Base-by-base conservation (phyloP, 306 rosid species). In the Quercus bicolor region DNA sequence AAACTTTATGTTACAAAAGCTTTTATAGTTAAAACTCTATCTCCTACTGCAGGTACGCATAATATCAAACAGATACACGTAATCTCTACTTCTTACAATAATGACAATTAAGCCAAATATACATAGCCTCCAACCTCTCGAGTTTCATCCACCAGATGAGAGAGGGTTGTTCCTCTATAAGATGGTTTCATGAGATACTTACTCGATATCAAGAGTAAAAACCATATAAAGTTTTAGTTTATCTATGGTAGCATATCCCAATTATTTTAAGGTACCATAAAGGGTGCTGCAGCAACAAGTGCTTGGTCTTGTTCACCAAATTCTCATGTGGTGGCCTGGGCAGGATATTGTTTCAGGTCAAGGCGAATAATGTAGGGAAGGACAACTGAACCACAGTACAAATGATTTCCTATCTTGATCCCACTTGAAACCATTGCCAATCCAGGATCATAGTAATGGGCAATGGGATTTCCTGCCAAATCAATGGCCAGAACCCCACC, bases 401-500 rank as follows among this genome's bases (percentile, higher is more conserved):
- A 74, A 74, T 85, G 80, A 20, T 87, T 86, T 57, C 91, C 89
- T 37, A 91, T 88, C 87, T 86, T 92, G 75, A 87, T 40, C n/a
- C 90, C 98, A 72, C 71, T 55, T 9, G 97, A 21, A 59, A 87
- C 43, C 26, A 85, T 3, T 52, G 79, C 1, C 76, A 89, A 59
- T 2, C 79, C 77, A 1, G 75, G 81, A 85, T 89, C 98, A 79
- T 70, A 52, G 69, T 89, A 92, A 23, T 87, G 82, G 19, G 76
- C 73, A 23, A n/a, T 78, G 0, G 72, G 83, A 55, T 89, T 85
- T 54, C 97, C 97, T 75, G 84, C 87, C 74, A 91, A 74, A 83
- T 90, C 89, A 37, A 92, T 90, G 0, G 76, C 85, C 0, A 91
- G 18, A 15, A 87, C 86, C 53, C 97, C 98, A 3, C 89, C 83